Evolutionary conservation across 2,329 filamentous ascomycete species (phyloP), one percentile per base, ranked within the genome.

Genomic region (Hypoxylon sp.): DNA sequence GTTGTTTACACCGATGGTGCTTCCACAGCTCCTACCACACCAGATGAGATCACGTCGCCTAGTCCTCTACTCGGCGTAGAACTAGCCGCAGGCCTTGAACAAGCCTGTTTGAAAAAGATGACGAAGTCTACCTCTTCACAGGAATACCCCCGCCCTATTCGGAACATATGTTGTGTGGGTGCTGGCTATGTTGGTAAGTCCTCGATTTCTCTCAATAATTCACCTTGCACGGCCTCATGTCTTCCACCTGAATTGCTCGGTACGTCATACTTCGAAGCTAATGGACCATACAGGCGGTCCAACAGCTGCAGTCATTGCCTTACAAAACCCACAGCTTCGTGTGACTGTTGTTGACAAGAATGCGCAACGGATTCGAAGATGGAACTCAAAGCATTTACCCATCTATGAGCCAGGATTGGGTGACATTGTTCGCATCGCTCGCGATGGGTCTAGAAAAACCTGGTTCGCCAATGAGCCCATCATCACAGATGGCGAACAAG

Each of bases 281-380:
- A 65, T 29, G 21, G 2, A 31, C 3, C 15, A 55, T 21, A 3
- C 35, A 75, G 91, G 91, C 73, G 92, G 91, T 42, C 92, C 92
- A 52, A 94, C 91, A 39, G 90, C 90, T 21, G 90, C 92, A 11
- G 87, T 94, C 32, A 87, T 94, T 62, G 92, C 92, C 21, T 87
- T 89, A 75, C 87, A 93, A 72, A 93, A 93, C 77, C 91, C 91
- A 1, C 80, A 89, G 60, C 86, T 93, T 72, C 84, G 84, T 52
- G 90, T 94, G 44, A 92, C 89, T 19, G 91, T 94, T n/a, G 89
- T 94, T 37, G 92, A 94, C 77, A 83, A 87, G 67, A 89, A 93
- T 76, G 83, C 83, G 56, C 80, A 78, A 42, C 88, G 91, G 50
- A 93, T 94, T 69, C 85, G 84, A 54, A 86, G 87, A 66, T 95